These are phyloP conservation scores for Euclidium syriacum DNA, from an alignment of 345 rosid genomes.

Conservation along the genomic window DNA sequence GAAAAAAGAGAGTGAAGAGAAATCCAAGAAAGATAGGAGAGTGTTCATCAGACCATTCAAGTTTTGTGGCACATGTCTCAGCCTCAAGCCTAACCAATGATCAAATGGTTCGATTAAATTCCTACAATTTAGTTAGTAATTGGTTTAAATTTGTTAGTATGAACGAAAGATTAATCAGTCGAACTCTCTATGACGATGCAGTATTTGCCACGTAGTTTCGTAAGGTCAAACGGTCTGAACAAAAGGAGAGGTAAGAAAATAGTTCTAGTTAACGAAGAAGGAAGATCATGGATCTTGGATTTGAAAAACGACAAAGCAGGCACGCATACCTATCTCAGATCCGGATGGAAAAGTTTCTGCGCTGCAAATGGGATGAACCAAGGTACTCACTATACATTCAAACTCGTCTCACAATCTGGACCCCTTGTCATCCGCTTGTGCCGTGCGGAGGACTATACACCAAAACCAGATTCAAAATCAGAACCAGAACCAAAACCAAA, in stretches of 20 bases:
- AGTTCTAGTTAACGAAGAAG: constrained; percentile 1
- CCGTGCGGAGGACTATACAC: neutral
- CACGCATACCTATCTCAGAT: neutral
- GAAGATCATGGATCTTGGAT: neutral
- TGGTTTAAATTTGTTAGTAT: neutral
- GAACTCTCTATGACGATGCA: neutral
- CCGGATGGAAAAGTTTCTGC: constrained; percentile 25
- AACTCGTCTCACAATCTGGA: neutral
- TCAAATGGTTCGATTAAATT: constrained; percentile 17
- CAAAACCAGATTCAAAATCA: neutral
- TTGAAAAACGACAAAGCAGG: neutral
- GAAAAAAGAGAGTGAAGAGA: constrained; percentile 6
- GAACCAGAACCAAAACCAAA: neutral
- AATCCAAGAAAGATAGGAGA: neutral
- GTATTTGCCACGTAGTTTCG: constrained; percentile 12
- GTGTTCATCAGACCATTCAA: neutral
- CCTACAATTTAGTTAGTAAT: neutral
- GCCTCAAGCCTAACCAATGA: neutral
- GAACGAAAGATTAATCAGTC: neutral
- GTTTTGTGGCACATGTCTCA: constrained; percentile 12
- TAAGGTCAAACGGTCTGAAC: constrained; percentile 11
- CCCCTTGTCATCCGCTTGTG: constrained; percentile 8
- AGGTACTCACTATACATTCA: constrained; percentile 1
- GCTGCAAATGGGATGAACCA: neutral
- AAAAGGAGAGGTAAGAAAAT: constrained; percentile 9